A percentile compares a stretch with the other conserved stretches of the same genome.
phyloP scores from a whole-genome alignment of 345 rosid species.

The Dipteronia dyeriana region DNA sequence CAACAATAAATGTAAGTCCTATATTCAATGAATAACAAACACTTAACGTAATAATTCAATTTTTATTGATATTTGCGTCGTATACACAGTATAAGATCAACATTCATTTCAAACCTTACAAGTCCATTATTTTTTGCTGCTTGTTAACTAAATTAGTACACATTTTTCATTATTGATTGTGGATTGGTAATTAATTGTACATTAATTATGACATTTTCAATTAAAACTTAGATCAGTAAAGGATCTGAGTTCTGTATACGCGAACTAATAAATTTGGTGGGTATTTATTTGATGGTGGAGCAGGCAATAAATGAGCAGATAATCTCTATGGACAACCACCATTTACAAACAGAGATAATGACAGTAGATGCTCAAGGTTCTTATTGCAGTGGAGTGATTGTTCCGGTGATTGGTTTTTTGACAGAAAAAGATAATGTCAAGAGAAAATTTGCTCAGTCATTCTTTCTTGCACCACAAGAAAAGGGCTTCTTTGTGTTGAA shows the following conservation, averaged over 20 bases:
- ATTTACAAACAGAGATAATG: slow-evolving; percentile 54
- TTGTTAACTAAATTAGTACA: too few species aligned
- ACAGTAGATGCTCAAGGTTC: slow-evolving; percentile 86
- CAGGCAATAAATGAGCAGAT: slow-evolving; percentile 92
- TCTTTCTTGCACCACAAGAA: slow-evolving; percentile 95
- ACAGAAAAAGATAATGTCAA: slow-evolving; percentile 53
- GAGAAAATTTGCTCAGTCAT: slow-evolving; percentile 73
- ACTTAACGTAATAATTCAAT: too few species aligned
- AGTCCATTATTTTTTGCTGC: too few species aligned
- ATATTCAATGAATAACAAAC: background rate
- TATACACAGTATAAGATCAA: too few species aligned
- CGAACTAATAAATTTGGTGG: background rate
- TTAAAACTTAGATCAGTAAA: background rate
- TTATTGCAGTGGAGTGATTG: slow-evolving; percentile 64
- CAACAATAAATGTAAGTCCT: slow-evolving; percentile 47
- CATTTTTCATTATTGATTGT: too few species aligned
- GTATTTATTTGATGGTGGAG: slow-evolving; percentile 5
- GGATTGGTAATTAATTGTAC: background rate
- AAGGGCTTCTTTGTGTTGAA: slow-evolving; percentile 93
- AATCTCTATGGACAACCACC: slow-evolving; percentile 54
- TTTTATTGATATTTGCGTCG: too few species aligned
- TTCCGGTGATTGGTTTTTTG: slow-evolving; percentile 80
- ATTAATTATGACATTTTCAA: too few species aligned
- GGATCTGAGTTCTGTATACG: background rate
- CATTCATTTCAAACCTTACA: too few species aligned